Conservation (phyloP, 352 stramenopile species). For the Pythium chondricola region DNA sequence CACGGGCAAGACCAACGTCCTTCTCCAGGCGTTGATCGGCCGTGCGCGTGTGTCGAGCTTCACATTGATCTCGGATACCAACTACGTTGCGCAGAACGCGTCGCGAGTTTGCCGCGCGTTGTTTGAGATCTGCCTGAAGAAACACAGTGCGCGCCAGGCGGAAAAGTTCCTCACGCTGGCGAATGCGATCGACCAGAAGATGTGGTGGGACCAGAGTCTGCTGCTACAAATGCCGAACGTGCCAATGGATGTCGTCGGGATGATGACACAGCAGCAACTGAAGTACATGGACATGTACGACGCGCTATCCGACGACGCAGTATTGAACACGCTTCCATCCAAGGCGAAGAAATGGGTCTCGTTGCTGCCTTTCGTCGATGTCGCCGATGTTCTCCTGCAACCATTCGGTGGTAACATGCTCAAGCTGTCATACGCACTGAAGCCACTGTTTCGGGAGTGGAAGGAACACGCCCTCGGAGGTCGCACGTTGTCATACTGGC, state of each 20-base stretch:
- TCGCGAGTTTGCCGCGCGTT: conserved; percentile 95
- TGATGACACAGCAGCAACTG: conserved; percentile 81
- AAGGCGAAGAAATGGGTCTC: conserved; percentile 72
- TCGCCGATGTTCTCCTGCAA: conserved; percentile 78
- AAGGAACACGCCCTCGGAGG: conserved; percentile 51
- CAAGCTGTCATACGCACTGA: conserved; percentile 79
- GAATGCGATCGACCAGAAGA: conserved; percentile 96
- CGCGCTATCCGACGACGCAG: conserved; percentile 24
- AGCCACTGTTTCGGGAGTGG: conserved; percentile 66
- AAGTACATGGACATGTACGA: conserved; percentile 69
- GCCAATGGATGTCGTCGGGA: conserved; percentile 81
- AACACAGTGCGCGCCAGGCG: conserved; percentile 77
- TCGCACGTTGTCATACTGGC: conserved; percentile 86
- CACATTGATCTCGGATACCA: conserved; percentile 98
- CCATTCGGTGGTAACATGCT: conserved; percentile 96
- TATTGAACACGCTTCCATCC: conserved; percentile 22
- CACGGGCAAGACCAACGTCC: conserved; percentile 94
- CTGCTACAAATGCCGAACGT: conserved; percentile 91
- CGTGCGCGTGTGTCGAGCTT: conserved; percentile 90
- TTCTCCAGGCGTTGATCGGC: conserved; percentile 88
- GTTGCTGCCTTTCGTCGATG: conserved; percentile 60
- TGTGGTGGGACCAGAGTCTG: conserved; percentile 96
- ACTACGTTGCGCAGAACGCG: conserved; percentile 99
- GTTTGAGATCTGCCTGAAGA: conserved; percentile 98
- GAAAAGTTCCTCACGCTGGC: conserved; percentile 94